A percentile compares a stretch with the other conserved stretches of the same genome.
Evolutionary conservation across 306 rosid genomes (phyloP).

Genomic region (Vicia faba): DNA sequence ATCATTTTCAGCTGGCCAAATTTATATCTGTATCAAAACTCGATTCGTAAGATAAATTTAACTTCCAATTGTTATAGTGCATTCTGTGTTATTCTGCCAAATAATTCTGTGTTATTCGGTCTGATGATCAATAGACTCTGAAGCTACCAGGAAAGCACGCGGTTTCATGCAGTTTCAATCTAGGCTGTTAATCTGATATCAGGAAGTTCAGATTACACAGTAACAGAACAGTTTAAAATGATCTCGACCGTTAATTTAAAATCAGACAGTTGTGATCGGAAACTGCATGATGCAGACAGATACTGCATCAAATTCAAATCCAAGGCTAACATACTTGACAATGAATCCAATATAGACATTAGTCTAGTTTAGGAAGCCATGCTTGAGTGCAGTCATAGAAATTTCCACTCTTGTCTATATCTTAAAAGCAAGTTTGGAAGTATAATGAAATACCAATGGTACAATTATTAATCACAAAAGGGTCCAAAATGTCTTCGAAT

Average conservation of each 20-base stretch:
- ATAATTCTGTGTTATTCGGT: background rate
- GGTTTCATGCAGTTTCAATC: background rate
- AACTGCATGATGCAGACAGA: background rate
- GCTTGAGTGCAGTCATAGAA: slow-evolving; percentile 36
- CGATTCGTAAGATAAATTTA: background rate
- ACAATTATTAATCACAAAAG: slow-evolving; percentile 15
- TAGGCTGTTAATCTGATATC: background rate
- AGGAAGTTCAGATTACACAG: background rate
- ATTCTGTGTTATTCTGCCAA: slow-evolving; percentile 8
- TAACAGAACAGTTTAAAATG: background rate
- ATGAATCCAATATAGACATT: background rate
- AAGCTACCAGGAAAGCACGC: background rate
- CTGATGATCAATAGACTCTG: background rate
- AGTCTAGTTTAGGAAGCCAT: slow-evolving; percentile 22
- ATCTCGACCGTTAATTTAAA: background rate
- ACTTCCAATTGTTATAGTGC: slow-evolving; percentile 6
- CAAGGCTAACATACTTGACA: background rate
- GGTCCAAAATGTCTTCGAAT: slow-evolving; percentile 21
- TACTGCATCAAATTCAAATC: background rate
- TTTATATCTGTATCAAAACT: background rate
- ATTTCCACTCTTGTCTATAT: slow-evolving; percentile 35
- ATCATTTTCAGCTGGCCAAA: background rate
- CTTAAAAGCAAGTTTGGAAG: slow-evolving; percentile 34
- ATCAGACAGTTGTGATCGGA: background rate
- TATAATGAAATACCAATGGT: slow-evolving; percentile 22